phyloP scores from a whole-genome alignment of 805 yeast genomes.

The Hanseniaspora thailandica region DNA sequence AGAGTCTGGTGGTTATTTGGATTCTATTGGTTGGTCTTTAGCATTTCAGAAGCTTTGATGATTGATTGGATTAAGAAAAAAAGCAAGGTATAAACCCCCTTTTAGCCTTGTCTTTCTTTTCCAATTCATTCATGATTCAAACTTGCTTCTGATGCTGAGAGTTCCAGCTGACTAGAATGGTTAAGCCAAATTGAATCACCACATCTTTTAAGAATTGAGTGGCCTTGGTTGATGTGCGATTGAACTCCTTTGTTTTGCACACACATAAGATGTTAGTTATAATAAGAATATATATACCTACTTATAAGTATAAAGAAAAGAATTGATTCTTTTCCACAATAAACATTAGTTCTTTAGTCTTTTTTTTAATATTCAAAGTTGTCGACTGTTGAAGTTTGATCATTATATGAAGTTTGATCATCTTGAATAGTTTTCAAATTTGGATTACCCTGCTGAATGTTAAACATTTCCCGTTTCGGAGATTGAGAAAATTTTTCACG shows the following conservation, averaged over 20 bases:
- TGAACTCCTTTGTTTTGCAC: too few relatives aligned
- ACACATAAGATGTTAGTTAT: neutral
- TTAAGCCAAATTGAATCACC: neutral
- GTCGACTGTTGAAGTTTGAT: too few relatives aligned
- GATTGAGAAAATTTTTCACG: neutral
- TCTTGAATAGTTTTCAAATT: too few relatives aligned
- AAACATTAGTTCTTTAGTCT: neutral
- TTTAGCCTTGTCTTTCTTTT: neutral
- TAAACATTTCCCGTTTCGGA: neutral
- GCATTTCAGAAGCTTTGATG: neutral
- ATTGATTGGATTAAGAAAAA: neutral
- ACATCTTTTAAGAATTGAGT: neutral
- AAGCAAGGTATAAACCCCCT: neutral
- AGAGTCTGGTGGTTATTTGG: neutral
- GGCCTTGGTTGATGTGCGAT: neutral
- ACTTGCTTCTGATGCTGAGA: too few relatives aligned
- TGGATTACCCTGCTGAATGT: too few relatives aligned
- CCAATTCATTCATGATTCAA: too few relatives aligned
- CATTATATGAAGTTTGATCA: too few relatives aligned
- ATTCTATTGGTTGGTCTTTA: neutral
- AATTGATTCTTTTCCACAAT: neutral
- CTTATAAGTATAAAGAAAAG: neutral
- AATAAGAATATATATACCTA: neutral
- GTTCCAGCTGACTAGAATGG: too few relatives aligned
- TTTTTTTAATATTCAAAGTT: neutral